Evolutionary conservation across 2,329 filamentous ascomycete genomes (phyloP), one percentile per base, ranked within the genome.

Genomic region (Ascosphaera apis): DNA sequence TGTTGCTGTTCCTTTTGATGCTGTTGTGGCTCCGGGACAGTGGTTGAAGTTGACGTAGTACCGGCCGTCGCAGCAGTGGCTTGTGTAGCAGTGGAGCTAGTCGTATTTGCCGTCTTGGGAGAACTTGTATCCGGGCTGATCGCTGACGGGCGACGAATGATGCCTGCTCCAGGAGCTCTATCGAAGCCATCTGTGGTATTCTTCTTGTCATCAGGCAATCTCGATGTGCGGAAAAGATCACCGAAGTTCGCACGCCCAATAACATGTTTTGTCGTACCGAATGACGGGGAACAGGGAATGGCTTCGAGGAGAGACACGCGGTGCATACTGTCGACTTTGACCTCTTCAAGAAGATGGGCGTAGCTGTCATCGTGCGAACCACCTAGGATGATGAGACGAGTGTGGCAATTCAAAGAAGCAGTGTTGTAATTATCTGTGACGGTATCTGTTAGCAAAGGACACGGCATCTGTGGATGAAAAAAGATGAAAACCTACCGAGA

Each of bases 361-460:
- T 69, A 72, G 15, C 63, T 58, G 37, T 61, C 62, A 49, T 68
- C 65, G 39, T 67, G 63, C 11, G 65, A 66, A 48, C 67, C 70
- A 6, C 68, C 70, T 25, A 74, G 56, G 34, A 72, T 54, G 36
- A 74, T 62, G 38, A 70, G 67, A 36, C 66, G 67, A 46, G 69
- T 74, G 43, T 70, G 67, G 41, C 61, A 64, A 44, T 72, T 64
- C 49, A 64, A 57, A 35, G 69, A 52, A 48, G 65, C 60, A 34
- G 67, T 48, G 43, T 65, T 64, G 50, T 73, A 64, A 17, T 55
- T 54, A 42, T 67, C 67, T 69, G 42, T 25, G 36, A n/a, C 15
- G 37, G 33, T 34, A 33, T 15, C 16, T 5, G 15, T 16, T n/a
- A 16, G 35, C 35, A 38, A 25, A 16, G 19, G 12, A 5, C n/a